Base-by-base conservation (phyloP, 257 asterid species). In the Datura wrightii region DNA sequence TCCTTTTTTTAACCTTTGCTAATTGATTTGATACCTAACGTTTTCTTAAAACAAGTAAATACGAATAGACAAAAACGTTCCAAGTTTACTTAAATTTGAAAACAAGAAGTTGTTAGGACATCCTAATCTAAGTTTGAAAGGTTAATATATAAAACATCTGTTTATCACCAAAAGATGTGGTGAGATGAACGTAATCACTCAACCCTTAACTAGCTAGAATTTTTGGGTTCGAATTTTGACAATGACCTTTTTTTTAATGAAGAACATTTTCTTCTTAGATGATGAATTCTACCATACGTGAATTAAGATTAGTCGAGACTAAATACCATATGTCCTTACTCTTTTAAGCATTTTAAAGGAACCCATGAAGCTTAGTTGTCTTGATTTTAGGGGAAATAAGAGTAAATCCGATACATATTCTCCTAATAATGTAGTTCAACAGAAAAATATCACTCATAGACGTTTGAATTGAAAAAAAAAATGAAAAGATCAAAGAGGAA, bases 71-170 rank as follows among this genome's bases (percentile, higher is more conserved):
- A 72, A 24, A 5, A 8, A 41, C 54, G 41, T 1, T 16, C 15
- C 36, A 0, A 71, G 8, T 18, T 31, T n/a, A 44, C 56, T 44
- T 56, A 72, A 44, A 71, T 42, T n/a, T 42, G 9, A 42, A 42
- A 71, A 59, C 13, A 42, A 10, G 14, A n/a, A 71, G 79, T 71
- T 71, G 79, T 44, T 71, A n/a, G 39, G 34, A 71, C 56, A 71
- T 71, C 56, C 8, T 71, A 71, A 44, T 71, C 56, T 48, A 60
- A 8, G 31, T 60, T 19, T 8, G 8, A 9, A 60, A 19, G 67
- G 15, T 10, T 39, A 39, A 39, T 19, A 24, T 24, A 3, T 8
- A 13, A 2, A 59, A n/a, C 10, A 59, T 59, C n/a, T 8, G 4
- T 59, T 59, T n/a, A 24, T 24, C 31, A 24, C 31, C 31, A 24